Conservation (phyloP, 495 filamentous ascomycete species). For the Aspergillus sparsus region DNA sequence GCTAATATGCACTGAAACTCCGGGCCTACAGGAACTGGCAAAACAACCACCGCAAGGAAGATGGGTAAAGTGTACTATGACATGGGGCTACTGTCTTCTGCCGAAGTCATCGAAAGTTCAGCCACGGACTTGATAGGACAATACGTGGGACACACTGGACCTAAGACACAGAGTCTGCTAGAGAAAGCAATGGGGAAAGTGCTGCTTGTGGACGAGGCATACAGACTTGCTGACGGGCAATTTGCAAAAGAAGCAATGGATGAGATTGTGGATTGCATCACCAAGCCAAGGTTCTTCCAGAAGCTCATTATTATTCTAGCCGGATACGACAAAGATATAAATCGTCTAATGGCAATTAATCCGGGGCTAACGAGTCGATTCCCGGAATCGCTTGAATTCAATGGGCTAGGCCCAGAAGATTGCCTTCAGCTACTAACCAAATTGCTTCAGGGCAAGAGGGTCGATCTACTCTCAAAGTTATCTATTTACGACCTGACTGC, state of each 20-base stretch:
- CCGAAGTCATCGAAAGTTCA: constrained; percentile 60
- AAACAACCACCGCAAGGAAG: constrained; percentile 68
- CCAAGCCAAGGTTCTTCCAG: constrained; percentile 59
- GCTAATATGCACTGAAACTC: too few species aligned
- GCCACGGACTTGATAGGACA: constrained; percentile 63
- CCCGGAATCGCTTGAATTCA: constrained; percentile 50
- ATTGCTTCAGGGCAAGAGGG: too few species aligned
- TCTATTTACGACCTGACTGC: too few species aligned
- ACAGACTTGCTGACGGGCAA: constrained; percentile 52
- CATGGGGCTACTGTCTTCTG: constrained; percentile 60
- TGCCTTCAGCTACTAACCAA: constrained; percentile 44
- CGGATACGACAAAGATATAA: constrained; percentile 69
- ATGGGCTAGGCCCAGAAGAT: constrained; percentile 35
- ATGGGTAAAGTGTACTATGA: constrained; percentile 77
- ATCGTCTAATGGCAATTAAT: constrained; percentile 61
- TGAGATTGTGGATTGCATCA: constrained; percentile 69
- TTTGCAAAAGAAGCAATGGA: constrained; percentile 74
- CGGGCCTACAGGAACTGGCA: constrained; percentile 76
- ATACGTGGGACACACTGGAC: constrained; percentile 53
- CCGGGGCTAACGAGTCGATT: constrained; percentile 55
- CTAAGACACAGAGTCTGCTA: constrained; percentile 42
- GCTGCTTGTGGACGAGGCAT: constrained; percentile 65
- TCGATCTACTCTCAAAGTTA: too few species aligned
- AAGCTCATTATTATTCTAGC: constrained; percentile 76
- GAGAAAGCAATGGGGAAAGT: constrained; percentile 57